phyloP scores from a whole-genome alignment of 1,139 yeast genomes.

The Komagataea norvegica region DNA sequence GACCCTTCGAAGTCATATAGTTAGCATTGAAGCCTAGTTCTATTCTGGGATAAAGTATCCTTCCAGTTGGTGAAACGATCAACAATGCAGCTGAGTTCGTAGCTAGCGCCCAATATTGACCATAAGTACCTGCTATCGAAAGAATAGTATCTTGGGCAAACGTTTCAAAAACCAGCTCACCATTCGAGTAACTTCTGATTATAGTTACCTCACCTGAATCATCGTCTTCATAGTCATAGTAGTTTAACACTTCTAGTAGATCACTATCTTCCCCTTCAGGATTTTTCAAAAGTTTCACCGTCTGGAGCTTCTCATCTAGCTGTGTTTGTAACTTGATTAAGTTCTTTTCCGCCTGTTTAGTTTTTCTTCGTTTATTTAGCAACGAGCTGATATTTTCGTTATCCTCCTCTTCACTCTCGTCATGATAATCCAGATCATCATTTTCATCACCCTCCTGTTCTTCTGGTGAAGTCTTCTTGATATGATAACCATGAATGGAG shows the following conservation, averaged over 20 bases:
- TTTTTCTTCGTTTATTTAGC: slow-evolving; percentile 10
- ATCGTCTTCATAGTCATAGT: slow-evolving; percentile 24
- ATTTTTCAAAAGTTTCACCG: slow-evolving; percentile 1
- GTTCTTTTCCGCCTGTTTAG: slow-evolving; percentile 5
- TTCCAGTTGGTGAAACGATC: slow-evolving; percentile 58
- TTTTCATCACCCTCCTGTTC: slow-evolving; percentile 32
- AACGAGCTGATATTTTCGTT: slow-evolving; percentile 6
- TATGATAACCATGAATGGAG: slow-evolving; percentile 27
- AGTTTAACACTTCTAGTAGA: slow-evolving; percentile 21
- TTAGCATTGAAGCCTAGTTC: slow-evolving; percentile 52
- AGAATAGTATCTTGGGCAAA: slow-evolving; percentile 47
- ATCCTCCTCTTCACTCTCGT: slow-evolving; percentile 35
- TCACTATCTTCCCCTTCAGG: slow-evolving; percentile 25
- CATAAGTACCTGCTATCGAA: slow-evolving; percentile 29
- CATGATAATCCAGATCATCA: slow-evolving; percentile 28
- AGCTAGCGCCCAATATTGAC: slow-evolving; percentile 42
- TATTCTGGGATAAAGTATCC: slow-evolving; percentile 42
- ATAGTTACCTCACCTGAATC: slow-evolving; percentile 48
- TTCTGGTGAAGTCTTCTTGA: slow-evolving; percentile 36
- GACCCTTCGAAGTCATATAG: slow-evolving; percentile 39
- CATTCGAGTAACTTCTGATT: slow-evolving; percentile 37
- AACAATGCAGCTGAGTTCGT: slow-evolving; percentile 61
- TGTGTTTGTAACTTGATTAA: slow-evolving; percentile 12
- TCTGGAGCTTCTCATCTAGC: slow-evolving; percentile 15
- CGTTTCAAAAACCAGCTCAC: slow-evolving; percentile 41